These are phyloP conservation scores for Gossypium gossypioides DNA, from an alignment of 441 rosid species.

Conservation along the genomic window DNA sequence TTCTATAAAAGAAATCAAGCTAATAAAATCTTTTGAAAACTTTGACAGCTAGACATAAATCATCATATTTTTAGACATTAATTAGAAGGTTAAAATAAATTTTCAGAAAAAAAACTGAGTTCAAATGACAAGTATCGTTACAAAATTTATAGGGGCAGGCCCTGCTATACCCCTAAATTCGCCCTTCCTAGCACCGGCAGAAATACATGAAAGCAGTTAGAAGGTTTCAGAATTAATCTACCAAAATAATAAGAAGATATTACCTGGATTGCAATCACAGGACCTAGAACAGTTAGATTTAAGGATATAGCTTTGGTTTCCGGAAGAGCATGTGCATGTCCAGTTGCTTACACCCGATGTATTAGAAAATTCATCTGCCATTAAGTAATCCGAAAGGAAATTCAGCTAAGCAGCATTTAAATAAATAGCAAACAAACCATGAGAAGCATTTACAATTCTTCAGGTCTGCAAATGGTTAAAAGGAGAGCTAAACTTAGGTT, in stretches of 20 bases:
- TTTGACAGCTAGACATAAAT: no score
- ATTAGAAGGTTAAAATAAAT: no score
- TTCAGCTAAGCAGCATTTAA: neutral
- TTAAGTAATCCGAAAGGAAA: slow-evolving; percentile 8
- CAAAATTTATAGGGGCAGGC: no score
- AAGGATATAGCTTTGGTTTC: slow-evolving; percentile 34
- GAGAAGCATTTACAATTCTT: neutral
- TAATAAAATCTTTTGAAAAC: no score
- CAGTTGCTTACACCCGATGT: slow-evolving; percentile 42
- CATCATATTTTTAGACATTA: no score
- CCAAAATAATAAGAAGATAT: slow-evolving; percentile 7
- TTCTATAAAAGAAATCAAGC: no score
- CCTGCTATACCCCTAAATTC: no score
- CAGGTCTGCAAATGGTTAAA: neutral
- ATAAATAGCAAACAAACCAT: neutral
- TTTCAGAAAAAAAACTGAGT: no score
- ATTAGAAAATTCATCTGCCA: slow-evolving; percentile 40
- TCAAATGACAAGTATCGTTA: no score
- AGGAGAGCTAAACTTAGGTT: neutral
- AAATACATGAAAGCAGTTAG: neutral
- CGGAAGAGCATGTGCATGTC: slow-evolving; percentile 59
- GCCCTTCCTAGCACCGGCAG: neutral
- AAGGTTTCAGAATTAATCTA: neutral
- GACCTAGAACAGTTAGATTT: slow-evolving; percentile 64
- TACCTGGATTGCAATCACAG: slow-evolving; percentile 78